Conservation (phyloP, 192 early-diverging fungal species). For the Linnemannia elongata region DNA sequence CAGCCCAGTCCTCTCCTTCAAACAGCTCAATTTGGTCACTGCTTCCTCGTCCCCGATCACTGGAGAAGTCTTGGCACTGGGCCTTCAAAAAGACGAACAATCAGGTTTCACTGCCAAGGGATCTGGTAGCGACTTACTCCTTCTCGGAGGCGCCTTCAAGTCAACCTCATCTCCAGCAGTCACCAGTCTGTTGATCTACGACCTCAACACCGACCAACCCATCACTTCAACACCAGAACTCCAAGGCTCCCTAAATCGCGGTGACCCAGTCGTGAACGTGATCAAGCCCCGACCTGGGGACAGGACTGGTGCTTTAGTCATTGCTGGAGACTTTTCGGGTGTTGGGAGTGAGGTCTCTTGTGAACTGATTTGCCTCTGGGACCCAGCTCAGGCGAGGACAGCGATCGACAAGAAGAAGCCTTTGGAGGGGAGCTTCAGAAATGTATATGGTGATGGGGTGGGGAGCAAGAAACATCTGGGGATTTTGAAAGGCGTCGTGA, state of each 20-base stretch:
- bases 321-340: conserved; percentile 45
- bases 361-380: conserved; percentile 36
- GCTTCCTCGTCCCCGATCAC: not conserved
- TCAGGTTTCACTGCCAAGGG: conserved; percentile 6
- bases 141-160: conserved; percentile 38
- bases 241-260: not conserved
- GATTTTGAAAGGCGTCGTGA: conserved; percentile 41
- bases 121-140: conserved; percentile 19
- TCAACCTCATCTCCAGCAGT: not conserved
- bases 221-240: conserved; percentile 21
- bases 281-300: conserved; percentile 34
- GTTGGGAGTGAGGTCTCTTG: conserved; percentile 23
- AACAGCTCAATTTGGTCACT: not conserved
- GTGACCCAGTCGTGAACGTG: conserved; percentile 30
- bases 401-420: conserved; percentile 30
- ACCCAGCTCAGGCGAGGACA: conserved; percentile 23
- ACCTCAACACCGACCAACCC: conserved; percentile 14
- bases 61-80: conserved; percentile 38
- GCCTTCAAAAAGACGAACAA: conserved; percentile 28
- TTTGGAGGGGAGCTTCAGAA: conserved; percentile 26
- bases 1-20: conserved; percentile 1
- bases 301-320: conserved; percentile 2
- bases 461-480: conserved; percentile 24
- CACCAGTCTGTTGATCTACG: conserved; percentile 25
- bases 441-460: conserved; percentile 28